phyloP scores from a whole-genome alignment of 2,329 filamentous ascomycete genomes.

The Colletotrichum limetticola region DNA sequence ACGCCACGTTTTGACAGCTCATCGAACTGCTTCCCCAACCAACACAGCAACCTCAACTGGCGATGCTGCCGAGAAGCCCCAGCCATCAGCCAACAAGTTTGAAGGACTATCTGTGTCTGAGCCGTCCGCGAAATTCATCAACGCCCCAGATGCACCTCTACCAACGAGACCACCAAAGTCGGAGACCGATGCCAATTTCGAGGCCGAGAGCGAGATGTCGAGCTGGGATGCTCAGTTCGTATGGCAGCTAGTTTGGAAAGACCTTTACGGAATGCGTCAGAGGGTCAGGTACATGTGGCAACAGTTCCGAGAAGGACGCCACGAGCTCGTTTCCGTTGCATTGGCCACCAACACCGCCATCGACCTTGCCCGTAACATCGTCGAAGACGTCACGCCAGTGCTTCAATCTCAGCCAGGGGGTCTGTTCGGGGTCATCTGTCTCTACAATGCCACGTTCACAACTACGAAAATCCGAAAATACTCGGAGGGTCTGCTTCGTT shows the following conservation, averaged over 20 bases:
- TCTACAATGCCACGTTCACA: background rate
- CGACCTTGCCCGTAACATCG: background rate
- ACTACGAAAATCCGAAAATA: background rate
- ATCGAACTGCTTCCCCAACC: background rate
- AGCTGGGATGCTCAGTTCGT: background rate
- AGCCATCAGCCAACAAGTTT: background rate
- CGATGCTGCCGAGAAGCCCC: background rate
- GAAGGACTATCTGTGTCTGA: background rate
- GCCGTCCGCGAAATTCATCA: background rate
- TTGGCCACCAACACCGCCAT: background rate
- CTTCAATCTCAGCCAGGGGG: background rate
- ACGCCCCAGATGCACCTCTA: background rate
- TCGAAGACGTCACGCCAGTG: background rate
- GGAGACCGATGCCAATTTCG: background rate
- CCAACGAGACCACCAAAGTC: background rate
- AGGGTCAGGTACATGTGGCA: background rate
- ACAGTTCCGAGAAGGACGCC: background rate
- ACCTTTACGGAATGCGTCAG: background rate
- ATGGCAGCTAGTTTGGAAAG: background rate
- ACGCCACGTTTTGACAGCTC: background rate
- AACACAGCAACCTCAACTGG: background rate
- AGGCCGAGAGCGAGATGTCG: background rate
- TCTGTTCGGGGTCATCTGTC: background rate
- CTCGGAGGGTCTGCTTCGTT: background rate
- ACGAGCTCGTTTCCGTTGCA: background rate